phyloP scores from a whole-genome alignment of 2,329 filamentous ascomycete genomes.

The Dactylonectria estremocensis region DNA sequence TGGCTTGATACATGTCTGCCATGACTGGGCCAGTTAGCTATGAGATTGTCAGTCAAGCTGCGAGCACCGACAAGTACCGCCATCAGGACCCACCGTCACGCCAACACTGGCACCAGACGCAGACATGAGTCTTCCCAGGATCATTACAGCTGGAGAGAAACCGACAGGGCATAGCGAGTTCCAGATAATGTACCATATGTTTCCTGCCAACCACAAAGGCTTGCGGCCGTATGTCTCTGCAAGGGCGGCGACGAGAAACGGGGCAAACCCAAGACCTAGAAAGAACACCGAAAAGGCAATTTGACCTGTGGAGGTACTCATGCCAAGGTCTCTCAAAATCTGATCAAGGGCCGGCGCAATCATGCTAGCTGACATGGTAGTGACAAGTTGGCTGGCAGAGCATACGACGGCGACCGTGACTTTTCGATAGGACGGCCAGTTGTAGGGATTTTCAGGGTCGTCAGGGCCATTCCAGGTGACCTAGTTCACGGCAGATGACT shows the following conservation, averaged over 20 bases:
- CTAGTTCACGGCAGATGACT: constrained; percentile 12
- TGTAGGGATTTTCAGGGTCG: constrained; percentile 74
- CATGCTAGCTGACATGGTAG: constrained; percentile 55
- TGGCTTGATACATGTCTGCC: constrained; percentile 54
- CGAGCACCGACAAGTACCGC: accelerated
- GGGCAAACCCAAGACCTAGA: constrained; percentile 54
- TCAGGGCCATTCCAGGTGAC: constrained; percentile 66
- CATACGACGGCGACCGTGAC: constrained; percentile 49
- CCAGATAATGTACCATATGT: constrained; percentile 55
- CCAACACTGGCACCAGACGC: constrained; percentile 50
- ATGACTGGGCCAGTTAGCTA: constrained; percentile 54
- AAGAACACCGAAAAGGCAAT: constrained; percentile 55
- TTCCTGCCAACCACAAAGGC: constrained; percentile 52
- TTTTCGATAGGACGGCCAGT: constrained; percentile 65
- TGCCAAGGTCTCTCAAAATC: constrained; percentile 51
- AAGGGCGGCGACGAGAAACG: constrained; percentile 52
- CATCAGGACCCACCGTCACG: constrained; percentile 43
- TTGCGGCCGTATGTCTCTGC: constrained; percentile 55
- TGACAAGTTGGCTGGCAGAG: constrained; percentile 54
- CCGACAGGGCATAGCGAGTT: constrained; percentile 54
- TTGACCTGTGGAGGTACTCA: constrained; percentile 44
- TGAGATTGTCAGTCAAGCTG: neutral
- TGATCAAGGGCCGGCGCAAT: constrained; percentile 54
- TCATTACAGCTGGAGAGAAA: constrained; percentile 50
- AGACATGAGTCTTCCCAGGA: constrained; percentile 46